Conservation (phyloP, 257 asterid species). For the Solanum verrucosum region DNA sequence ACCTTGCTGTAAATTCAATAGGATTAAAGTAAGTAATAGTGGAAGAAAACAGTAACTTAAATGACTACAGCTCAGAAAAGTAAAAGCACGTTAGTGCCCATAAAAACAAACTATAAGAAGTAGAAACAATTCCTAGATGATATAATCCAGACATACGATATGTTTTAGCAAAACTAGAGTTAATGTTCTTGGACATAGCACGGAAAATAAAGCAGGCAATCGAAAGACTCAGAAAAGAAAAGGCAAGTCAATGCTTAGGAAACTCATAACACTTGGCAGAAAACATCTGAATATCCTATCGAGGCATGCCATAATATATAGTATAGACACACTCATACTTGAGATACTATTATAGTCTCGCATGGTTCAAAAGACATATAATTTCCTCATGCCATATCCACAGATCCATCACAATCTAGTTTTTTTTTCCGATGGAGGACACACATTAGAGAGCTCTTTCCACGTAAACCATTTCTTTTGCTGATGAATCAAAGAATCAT, state of each 20-base stretch:
- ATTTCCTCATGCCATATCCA: background rate
- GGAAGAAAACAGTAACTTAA: background rate
- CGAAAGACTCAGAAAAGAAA: background rate
- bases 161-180: background rate
- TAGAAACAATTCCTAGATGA: background rate
- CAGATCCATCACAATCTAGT: background rate
- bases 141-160: background rate
- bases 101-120: background rate
- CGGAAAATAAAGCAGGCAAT: background rate
- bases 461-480: background rate
- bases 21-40: background rate
- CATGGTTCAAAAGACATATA: background rate
- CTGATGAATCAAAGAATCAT: background rate
- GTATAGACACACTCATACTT: background rate
- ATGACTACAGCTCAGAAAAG: background rate
- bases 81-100: background rate
- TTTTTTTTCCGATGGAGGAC: background rate
- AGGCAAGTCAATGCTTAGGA: background rate
- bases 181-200: background rate
- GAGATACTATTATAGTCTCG: background rate
- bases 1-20: constrained; percentile 24
- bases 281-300: background rate
- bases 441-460: background rate
- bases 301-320: background rate
- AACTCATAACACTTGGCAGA: background rate